Percentiles rank a stretch among this genome's conserved stretches.
Conservation (phyloP, 225 moss, liverwort and hornwort genomes). For the Sphagnum contortum region DNA sequence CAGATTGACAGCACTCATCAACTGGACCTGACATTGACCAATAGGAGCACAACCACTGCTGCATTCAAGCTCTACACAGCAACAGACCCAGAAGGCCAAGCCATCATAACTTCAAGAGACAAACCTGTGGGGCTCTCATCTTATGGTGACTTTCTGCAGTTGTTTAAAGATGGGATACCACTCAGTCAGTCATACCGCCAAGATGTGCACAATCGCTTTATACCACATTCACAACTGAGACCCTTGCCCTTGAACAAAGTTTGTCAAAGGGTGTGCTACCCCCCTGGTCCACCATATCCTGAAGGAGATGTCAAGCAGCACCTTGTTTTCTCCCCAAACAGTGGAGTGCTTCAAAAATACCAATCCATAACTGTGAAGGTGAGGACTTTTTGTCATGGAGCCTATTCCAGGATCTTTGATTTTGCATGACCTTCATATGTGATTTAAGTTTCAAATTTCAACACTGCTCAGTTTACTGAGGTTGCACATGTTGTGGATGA, state of each 20-base stretch:
- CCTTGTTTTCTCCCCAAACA: conserved; percentile 23
- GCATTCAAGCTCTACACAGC: conserved; percentile 60
- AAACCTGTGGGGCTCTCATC: conserved; percentile 15
- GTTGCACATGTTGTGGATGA: background rate
- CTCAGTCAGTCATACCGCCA: conserved; percentile 1
- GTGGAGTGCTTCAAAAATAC: conserved; percentile 18
- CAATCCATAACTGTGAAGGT: conserved; percentile 21
- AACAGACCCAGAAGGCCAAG: conserved; percentile 24
- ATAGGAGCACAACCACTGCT: conserved; percentile 49
- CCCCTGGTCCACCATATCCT: conserved; percentile 15
- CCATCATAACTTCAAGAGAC: conserved; percentile 23
- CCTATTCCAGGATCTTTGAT: no score
- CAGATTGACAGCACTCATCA: conserved; percentile 41
- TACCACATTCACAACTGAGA: background rate
- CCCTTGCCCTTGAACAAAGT: conserved; percentile 19
- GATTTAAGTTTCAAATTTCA: no score
- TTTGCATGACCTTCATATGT: no score
- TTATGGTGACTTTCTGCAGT: conserved; percentile 55
- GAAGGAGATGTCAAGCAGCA: conserved; percentile 31
- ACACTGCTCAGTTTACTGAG: no score
- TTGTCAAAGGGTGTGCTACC: conserved; percentile 35
- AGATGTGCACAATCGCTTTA: background rate
- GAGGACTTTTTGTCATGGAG: background rate
- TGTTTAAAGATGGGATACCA: conserved; percentile 43
- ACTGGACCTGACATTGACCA: conserved; percentile 46